These are phyloP conservation scores for Cladosporium sp. DNA, from an alignment of 2,329 filamentous ascomycete genomes.

Conservation along the genomic window DNA sequence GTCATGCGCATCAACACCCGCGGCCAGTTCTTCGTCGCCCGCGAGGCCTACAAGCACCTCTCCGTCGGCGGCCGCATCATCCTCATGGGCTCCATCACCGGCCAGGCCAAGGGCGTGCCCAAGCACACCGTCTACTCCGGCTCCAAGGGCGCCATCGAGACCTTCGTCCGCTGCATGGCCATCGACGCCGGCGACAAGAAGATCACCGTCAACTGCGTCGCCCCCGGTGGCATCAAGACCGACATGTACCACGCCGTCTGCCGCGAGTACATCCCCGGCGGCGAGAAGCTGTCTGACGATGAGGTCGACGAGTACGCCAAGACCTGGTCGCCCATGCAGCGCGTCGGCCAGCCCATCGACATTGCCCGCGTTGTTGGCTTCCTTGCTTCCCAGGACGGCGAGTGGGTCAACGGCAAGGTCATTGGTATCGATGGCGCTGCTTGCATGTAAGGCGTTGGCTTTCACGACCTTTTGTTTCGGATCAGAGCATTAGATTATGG, in stretches of 20 bases:
- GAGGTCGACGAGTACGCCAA: slow-evolving; percentile 59
- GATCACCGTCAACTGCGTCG: slow-evolving; percentile 59
- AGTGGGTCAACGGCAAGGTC: slow-evolving; percentile 54
- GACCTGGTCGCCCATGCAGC: slow-evolving; percentile 61
- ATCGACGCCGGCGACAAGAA: slow-evolving; percentile 53
- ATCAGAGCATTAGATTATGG: slow-evolving; percentile 6
- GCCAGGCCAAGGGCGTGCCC: slow-evolving; percentile 53
- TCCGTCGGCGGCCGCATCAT: slow-evolving; percentile 50
- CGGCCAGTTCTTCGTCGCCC: slow-evolving; percentile 60
- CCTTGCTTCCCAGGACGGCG: slow-evolving; percentile 55
- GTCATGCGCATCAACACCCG: slow-evolving; percentile 61
- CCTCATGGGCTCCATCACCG: slow-evolving; percentile 54
- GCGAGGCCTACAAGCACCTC: slow-evolving; percentile 52
- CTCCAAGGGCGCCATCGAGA: slow-evolving; percentile 53
- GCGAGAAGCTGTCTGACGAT: slow-evolving; percentile 53
- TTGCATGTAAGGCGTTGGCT: slow-evolving; percentile 32
- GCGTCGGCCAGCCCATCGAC: slow-evolving; percentile 64
- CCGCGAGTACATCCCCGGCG: slow-evolving; percentile 59
- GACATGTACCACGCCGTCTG: slow-evolving; percentile 61
- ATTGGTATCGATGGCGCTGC: slow-evolving; percentile 44
- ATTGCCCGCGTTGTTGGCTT: slow-evolving; percentile 63
- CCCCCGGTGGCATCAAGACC: slow-evolving; percentile 53
- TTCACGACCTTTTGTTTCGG: neutral
- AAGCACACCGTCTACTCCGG: slow-evolving; percentile 53
- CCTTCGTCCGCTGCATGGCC: slow-evolving; percentile 52